Percentiles rank a stretch among this genome's conserved stretches.
These are phyloP conservation scores for Fusarium tjaetaba DNA, from an alignment of 2,329 filamentous ascomycete species.

Conservation along the genomic window DNA sequence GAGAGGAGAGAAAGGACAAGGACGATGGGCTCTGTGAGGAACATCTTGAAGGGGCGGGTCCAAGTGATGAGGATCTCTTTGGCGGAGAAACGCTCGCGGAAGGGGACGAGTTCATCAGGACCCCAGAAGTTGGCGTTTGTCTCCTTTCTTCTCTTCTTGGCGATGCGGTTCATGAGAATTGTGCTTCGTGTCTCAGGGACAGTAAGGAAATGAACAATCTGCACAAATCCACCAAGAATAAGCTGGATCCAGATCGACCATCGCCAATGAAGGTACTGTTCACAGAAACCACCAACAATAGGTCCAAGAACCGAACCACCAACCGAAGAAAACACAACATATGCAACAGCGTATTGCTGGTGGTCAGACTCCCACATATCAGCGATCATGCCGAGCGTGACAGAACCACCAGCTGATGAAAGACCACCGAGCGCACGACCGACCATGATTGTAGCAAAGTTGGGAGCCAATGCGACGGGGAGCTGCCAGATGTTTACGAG, in stretches of 20 bases:
- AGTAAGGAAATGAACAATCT: constrained; percentile 71
- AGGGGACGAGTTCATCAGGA: constrained; percentile 74
- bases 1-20: constrained; percentile 74
- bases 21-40: constrained; percentile 79
- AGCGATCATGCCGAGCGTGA: constrained; percentile 79
- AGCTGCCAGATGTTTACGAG: constrained; percentile 83
- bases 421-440: constrained; percentile 77
- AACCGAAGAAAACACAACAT: constrained; percentile 82
- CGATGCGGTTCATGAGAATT: constrained; percentile 81
- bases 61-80: constrained; percentile 67
- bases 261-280: constrained; percentile 73
- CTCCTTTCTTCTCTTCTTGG: constrained; percentile 74
- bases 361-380: constrained; percentile 76
- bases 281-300: constrained; percentile 80
- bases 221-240: constrained; percentile 77
- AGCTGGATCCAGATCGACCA: constrained; percentile 87
- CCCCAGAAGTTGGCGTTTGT: constrained; percentile 73
- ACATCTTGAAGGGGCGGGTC: constrained; percentile 76
- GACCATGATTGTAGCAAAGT: constrained; percentile 76
- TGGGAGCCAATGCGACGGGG: constrained; percentile 76
- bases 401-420: constrained; percentile 76
- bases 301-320: constrained; percentile 80
- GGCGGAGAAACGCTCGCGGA: constrained; percentile 66
- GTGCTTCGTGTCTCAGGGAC: constrained; percentile 84
- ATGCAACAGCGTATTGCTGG: constrained; percentile 80